A percentile compares a stretch with the other conserved stretches of the same genome.
Conservation (phyloP, 2,329 filamentous ascomycete species). For the Microcyclospora tardicrescens region DNA sequence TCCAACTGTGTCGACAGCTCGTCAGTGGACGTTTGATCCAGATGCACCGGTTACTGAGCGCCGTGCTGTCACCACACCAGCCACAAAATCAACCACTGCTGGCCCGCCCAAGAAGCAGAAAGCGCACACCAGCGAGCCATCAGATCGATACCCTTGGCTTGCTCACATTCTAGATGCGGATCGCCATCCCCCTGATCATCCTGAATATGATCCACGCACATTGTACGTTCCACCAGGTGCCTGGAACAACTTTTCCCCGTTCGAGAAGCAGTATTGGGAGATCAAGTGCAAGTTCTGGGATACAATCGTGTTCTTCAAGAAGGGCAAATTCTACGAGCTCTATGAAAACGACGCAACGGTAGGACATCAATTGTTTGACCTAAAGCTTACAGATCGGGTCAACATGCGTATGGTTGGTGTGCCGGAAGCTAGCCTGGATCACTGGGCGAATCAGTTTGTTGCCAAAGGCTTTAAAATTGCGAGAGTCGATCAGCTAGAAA, state of each 20-base stretch:
- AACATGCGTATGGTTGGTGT: conserved; percentile 99
- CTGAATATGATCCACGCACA: conserved; percentile 82
- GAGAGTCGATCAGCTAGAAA: conserved; percentile 91
- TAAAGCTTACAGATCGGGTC: conserved; percentile 94
- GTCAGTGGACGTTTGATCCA: conserved; percentile 68
- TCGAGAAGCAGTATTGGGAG: conserved; percentile 98
- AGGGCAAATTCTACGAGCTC: conserved; percentile 97
- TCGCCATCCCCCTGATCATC: conserved; percentile 60
- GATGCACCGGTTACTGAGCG: conserved; percentile 42
- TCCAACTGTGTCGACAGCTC: conserved; percentile 53
- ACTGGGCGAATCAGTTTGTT: conserved; percentile 97
- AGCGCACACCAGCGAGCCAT: conserved; percentile 68
- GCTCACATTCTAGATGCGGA: conserved; percentile 77
- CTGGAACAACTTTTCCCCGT: conserved; percentile 75
- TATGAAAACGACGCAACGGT: conserved; percentile 97
- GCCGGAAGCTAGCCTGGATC: conserved; percentile 84
- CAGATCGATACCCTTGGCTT: conserved; percentile 81
- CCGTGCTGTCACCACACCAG: conserved; percentile 24
- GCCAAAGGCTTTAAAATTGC: conserved; percentile 97
- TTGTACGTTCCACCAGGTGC: conserved; percentile 77
- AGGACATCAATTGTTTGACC: conserved; percentile 89
- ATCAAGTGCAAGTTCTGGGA: conserved; percentile 98
- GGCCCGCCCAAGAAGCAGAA: conserved; percentile 39
- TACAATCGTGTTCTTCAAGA: conserved; percentile 98
- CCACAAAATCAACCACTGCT: conserved; percentile 16